Conservation (phyloP, 148 eudicot species). For the Chenopodium quinoa region DNA sequence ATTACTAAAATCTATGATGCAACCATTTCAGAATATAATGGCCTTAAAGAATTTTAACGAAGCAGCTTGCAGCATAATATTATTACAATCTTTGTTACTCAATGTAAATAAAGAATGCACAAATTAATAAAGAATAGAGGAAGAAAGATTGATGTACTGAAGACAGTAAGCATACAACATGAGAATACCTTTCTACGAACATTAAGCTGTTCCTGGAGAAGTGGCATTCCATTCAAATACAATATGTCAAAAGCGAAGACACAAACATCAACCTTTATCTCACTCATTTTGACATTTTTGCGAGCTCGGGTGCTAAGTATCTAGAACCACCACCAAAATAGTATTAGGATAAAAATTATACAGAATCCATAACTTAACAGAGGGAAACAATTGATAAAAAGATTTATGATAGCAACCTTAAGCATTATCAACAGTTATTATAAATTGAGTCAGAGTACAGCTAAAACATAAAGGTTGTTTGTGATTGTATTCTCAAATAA, state of each 20-base stretch:
- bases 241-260: conserved; percentile 87
- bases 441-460: not conserved
- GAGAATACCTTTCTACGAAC: conserved; percentile 71
- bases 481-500: not conserved
- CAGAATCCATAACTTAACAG: not conserved
- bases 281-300: conserved; percentile 78
- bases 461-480: not conserved
- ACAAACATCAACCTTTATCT: conserved; percentile 88
- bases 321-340: conserved; percentile 33
- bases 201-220: conserved; percentile 87
- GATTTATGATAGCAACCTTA: not conserved
- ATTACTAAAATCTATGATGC: not conserved
- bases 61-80: not conserved
- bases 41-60: not conserved
- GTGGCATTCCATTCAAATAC: conserved; percentile 74
- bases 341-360: not conserved
- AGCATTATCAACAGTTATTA: not conserved
- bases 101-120: not conserved
- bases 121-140: not conserved
- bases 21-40: not conserved
- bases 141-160: not conserved
- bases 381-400: not conserved
- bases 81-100: not conserved
- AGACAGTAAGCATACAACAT: conserved; percentile 12
- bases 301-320: conserved; percentile 89